phyloP scores from a whole-genome alignment of 1,284 basidiomycete genomes.

The Microbotryomycetes sp. region DNA sequence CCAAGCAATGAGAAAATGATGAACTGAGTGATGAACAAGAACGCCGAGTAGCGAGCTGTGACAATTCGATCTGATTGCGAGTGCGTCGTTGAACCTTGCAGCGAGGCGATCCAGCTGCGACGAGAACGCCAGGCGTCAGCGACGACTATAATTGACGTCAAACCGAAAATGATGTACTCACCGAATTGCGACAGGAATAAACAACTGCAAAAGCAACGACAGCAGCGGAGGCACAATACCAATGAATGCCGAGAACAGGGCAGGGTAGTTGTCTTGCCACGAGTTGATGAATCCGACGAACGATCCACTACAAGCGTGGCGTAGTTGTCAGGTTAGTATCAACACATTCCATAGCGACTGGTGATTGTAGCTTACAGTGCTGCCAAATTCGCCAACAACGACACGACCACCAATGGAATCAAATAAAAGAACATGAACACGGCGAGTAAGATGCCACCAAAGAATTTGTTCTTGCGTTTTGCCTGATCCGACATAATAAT shows the following conservation, averaged over 20 bases:
- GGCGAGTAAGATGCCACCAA: conserved; percentile 69
- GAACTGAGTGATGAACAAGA: conserved; percentile 81
- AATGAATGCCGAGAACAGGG: conserved; percentile 36
- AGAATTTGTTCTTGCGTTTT: conserved; percentile 57
- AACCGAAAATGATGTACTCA: conserved; percentile 52
- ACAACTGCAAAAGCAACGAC: conserved; percentile 79
- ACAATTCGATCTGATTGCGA: conserved; percentile 79
- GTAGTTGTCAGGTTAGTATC: background rate
- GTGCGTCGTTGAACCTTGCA: conserved; percentile 49
- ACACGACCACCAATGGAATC: conserved; percentile 73
- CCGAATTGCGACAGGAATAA: conserved; percentile 81
- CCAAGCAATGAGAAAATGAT: conserved; percentile 87
- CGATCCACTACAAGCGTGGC: conserved; percentile 36
- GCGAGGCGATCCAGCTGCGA: conserved; percentile 34
- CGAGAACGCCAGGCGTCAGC: background rate
- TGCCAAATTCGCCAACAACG: conserved; percentile 47
- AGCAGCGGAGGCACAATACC: conserved; percentile 72
- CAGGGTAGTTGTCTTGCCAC: conserved; percentile 51
- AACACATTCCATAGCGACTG: background rate
- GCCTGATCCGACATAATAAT: conserved; percentile 65
- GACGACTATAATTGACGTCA: too few relatives aligned
- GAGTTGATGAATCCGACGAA: conserved; percentile 64
- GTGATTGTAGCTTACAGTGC: conserved; percentile 21
- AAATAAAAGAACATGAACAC: conserved; percentile 78
- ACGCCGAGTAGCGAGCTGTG: conserved; percentile 81